Evolutionary conservation across 768 basidiomycete species (phyloP), one percentile per base, ranked within the genome.

Genomic region (Trametes gibbosa): DNA sequence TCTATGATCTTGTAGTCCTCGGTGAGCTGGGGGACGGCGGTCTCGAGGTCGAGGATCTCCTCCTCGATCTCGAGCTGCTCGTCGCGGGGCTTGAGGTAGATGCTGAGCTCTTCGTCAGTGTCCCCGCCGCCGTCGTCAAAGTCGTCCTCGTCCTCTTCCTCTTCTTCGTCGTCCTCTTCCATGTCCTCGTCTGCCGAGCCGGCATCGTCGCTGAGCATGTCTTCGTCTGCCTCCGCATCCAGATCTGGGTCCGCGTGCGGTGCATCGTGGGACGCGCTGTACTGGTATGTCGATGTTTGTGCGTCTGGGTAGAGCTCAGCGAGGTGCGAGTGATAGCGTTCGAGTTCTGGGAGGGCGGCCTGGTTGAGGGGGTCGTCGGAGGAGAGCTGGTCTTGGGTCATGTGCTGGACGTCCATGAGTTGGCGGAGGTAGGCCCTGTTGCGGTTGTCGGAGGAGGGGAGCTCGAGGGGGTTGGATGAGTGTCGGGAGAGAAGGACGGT

Each of bases 1-100:
- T 98, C 96, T 35, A 98, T 72, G 35, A 98, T 77, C 50, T 77
- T 81, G 77, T 96, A 98, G 63, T 89, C 79, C 2, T 76, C 68
- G 5, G 74, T 69, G 53, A 96, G 77, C n/a, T 79, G 72, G 0
- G 90, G 89, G 4, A 96, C 84, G 17, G 81, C 79, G 0, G 75
- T 69, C 61, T 85, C 75, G 25, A 98, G 81, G 60, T 90, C 84
- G 0, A 74, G 69, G 42, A 98, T 94, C 73, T 99, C 96, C 40
- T 78, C 74, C 45, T 80, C 75, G 52, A 98, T 90, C 63, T 89
- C 89, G 2, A 77, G 75, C 58, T 82, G 86, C 64, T 97, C 95
- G 42, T 89, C 83, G 14, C 69, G 70, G 17, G 83, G 71, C 68
- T 85, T 87, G 52, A 79, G 74, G 45, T 73, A 69, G 35, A 92